Conservation (phyloP, 768 basidiomycete species). For the Termitomyces sp. region DNA sequence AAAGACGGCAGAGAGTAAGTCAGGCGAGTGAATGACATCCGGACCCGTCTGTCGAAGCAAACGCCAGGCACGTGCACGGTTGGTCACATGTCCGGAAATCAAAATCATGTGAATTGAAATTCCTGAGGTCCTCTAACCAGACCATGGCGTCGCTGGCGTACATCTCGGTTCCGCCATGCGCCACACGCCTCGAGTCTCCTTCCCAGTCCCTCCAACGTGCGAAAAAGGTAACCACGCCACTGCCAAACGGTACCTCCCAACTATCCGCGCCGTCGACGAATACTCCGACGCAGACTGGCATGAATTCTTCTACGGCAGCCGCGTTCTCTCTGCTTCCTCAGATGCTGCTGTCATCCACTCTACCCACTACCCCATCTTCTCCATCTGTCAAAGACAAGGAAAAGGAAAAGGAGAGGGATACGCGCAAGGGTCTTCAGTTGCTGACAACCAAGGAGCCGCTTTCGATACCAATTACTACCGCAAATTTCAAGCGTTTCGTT, state of each 20-base stretch:
- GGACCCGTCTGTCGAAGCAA: too few relatives aligned
- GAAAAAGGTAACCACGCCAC: conserved; percentile 33
- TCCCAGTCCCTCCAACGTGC: conserved; percentile 26
- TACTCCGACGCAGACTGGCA: conserved; percentile 16
- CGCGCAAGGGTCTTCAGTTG: conserved; percentile 22
- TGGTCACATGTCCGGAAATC: neutral
- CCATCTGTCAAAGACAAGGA: conserved; percentile 9
- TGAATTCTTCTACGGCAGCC: conserved; percentile 18
- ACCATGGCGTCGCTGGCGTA: conserved; percentile 47
- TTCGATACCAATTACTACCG: conserved; percentile 70
- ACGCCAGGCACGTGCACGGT: too few relatives aligned
- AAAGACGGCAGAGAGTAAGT: too few relatives aligned
- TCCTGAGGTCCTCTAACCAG: conserved; percentile 2
- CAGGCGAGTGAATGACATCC: too few relatives aligned
- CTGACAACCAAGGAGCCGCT: conserved; percentile 63
- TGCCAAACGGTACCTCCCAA: conserved; percentile 18
- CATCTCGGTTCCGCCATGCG: conserved; percentile 35
- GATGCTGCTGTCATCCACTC: conserved; percentile 27
- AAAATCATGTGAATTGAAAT: neutral
- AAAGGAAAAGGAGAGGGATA: conserved; percentile 15
- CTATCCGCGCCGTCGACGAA: conserved; percentile 4
- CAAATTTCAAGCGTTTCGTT: conserved; percentile 80
- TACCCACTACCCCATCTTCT: conserved; percentile 13
- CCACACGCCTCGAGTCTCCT: conserved; percentile 29
- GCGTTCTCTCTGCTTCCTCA: conserved; percentile 34